These are phyloP conservation scores for Thelephora aurantiotincta DNA, from an alignment of 768 basidiomycete species.

Conservation along the genomic window DNA sequence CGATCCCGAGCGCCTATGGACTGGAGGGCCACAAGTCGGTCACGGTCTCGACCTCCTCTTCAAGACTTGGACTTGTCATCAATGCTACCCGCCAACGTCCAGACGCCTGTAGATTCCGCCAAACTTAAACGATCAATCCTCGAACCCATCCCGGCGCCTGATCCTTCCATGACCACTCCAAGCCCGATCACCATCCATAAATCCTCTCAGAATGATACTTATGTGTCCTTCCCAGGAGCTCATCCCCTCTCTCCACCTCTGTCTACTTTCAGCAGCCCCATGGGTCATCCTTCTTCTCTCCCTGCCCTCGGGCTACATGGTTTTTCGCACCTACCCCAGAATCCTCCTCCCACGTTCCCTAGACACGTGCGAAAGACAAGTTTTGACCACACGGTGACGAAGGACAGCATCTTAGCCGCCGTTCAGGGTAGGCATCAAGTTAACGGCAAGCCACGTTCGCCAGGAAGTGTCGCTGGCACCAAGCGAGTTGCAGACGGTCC, in stretches of 20 bases:
- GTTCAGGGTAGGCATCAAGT: constrained; percentile 65
- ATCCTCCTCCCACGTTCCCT: constrained; percentile 43
- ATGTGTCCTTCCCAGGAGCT: background rate
- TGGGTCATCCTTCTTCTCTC: constrained; percentile 49
- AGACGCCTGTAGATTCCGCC: background rate
- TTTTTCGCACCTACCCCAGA: constrained; percentile 22
- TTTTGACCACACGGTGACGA: constrained; percentile 83
- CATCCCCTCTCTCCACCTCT: constrained; percentile 4
- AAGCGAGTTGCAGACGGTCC: constrained; percentile 78
- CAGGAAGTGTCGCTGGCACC: constrained; percentile 49
- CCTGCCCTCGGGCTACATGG: constrained; percentile 61
- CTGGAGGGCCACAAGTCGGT: constrained; percentile 71
- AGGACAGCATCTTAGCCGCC: constrained; percentile 43
- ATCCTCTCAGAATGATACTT: constrained; percentile 15
- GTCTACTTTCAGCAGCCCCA: constrained; percentile 14
- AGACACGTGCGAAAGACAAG: constrained; percentile 87
- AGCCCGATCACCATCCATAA: constrained; percentile 26
- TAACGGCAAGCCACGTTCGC: constrained; percentile 58
- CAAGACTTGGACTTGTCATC: background rate
- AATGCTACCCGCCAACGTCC: background rate
- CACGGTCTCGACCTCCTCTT: constrained; percentile 63
- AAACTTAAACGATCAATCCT: background rate
- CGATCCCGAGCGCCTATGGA: constrained; percentile 87
- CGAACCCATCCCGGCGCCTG: background rate
- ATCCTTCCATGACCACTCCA: constrained; percentile 3